A percentile compares a stretch with the other conserved stretches of the same genome.
These are phyloP conservation scores for Alternaria sp. DNA, from an alignment of 2,329 filamentous ascomycete genomes.

Conservation along the genomic window DNA sequence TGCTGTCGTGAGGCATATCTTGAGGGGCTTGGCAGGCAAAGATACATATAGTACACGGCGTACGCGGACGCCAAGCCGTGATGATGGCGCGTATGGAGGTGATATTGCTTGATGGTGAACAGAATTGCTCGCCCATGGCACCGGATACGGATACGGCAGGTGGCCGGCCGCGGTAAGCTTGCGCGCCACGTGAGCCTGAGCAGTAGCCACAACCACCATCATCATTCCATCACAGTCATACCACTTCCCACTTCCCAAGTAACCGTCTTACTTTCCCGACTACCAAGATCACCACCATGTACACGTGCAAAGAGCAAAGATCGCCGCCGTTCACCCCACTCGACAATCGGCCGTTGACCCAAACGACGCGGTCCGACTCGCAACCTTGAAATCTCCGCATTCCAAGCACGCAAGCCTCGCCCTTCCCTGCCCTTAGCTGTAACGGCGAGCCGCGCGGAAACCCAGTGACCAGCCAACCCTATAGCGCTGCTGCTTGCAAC, in stretches of 20 bases:
- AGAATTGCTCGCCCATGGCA: not conserved
- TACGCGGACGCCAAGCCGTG: not conserved
- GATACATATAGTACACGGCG: not conserved
- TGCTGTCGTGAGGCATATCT: not conserved
- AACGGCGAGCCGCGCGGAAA: not conserved
- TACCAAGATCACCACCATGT: not conserved
- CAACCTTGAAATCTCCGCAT: not conserved
- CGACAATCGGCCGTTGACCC: not conserved
- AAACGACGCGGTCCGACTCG: not conserved
- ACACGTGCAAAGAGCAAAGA: not conserved
- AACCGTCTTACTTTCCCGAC: not conserved
- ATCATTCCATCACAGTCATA: not conserved
- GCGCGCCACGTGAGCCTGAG: not conserved
- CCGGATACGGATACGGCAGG: not conserved
- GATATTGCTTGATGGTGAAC: not conserved
- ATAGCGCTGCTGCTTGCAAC: not conserved
- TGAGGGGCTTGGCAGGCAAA: not conserved
- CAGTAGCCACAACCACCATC: not conserved
- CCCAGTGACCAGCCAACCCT: not conserved
- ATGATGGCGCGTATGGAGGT: not conserved
- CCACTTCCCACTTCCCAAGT: not conserved
- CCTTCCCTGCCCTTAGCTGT: not conserved
- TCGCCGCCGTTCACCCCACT: conserved; percentile 1
- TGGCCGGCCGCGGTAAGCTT: not conserved
- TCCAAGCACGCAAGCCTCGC: not conserved